Conservation (phyloP, 495 filamentous ascomycete genomes). For the Penicillium arizonense region DNA sequence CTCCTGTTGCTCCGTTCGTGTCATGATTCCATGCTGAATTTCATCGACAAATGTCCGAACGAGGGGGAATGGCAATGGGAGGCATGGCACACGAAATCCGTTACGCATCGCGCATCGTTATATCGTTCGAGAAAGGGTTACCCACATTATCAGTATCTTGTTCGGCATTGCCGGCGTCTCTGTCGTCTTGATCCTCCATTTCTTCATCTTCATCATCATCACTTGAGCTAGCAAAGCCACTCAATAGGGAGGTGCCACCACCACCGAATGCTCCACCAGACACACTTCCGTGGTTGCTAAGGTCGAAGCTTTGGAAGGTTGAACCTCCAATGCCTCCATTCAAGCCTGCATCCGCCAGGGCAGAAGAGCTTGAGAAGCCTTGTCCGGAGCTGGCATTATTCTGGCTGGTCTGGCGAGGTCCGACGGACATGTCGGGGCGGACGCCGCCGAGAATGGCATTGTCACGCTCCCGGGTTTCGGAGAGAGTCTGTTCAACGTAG, state of each 20-base stretch:
- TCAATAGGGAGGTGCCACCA: constrained; percentile 69
- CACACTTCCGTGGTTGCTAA: constrained; percentile 59
- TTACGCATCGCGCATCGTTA: constrained; percentile 53
- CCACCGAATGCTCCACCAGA: constrained; percentile 65
- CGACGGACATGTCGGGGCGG: constrained; percentile 79
- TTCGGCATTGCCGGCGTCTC: constrained; percentile 28
- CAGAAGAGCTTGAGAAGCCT: constrained; percentile 61
- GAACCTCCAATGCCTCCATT: constrained; percentile 52
- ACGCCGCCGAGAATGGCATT: constrained; percentile 98
- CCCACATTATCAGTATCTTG: constrained; percentile 64
- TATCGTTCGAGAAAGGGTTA: constrained; percentile 56
- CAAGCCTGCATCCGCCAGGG: constrained; percentile 74
- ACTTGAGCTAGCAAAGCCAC: constrained; percentile 93
- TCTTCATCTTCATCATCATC: constrained; percentile 98
- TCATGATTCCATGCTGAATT: too few species aligned
- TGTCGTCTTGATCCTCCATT: constrained; percentile 81
- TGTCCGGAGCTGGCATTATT: constrained; percentile 59
- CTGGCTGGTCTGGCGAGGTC: constrained; percentile 62
- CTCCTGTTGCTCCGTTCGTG: too few species aligned
- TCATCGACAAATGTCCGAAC: neutral
- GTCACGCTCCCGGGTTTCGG: constrained; percentile 92
- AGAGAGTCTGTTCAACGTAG: constrained; percentile 91
- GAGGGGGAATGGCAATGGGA: constrained; percentile 8
- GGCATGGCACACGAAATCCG: constrained; percentile 2
- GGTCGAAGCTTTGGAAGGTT: constrained; percentile 74